These are phyloP conservation scores for Talaromyces sp. DNA, from an alignment of 2,329 filamentous ascomycete species.

Conservation along the genomic window DNA sequence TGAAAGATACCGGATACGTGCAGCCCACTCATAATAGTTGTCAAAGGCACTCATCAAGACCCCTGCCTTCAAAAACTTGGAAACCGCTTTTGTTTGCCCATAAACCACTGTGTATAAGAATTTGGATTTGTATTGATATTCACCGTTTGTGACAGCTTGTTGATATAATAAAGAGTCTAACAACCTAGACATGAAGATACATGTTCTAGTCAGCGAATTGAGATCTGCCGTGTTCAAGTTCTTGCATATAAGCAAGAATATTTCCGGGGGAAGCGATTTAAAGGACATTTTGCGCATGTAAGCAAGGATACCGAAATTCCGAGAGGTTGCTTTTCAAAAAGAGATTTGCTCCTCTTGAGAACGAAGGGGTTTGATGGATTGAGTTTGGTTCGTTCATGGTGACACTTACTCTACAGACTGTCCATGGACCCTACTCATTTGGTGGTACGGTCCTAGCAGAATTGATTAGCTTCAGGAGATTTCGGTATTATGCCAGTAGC, in stretches of 20 bases:
- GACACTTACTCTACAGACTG: too few species aligned
- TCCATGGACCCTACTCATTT: neutral
- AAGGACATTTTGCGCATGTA: neutral
- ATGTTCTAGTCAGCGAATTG: neutral
- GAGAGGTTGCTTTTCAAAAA: neutral
- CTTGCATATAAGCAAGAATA: neutral
- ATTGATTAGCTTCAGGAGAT: too few species aligned
- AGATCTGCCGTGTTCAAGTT: neutral
- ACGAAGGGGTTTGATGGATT: neutral
- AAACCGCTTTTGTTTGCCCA: neutral
- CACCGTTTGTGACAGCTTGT: neutral
- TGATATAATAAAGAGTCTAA: neutral
- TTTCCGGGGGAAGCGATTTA: neutral
- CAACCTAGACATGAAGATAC: neutral
- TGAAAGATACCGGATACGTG: neutral
- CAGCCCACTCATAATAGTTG: neutral
- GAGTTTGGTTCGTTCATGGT: too few species aligned
- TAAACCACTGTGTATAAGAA: neutral
- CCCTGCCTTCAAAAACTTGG: slow-evolving; percentile 1
- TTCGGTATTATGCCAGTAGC: too few species aligned
- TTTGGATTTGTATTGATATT: neutral
- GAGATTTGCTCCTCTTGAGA: neutral
- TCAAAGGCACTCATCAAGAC: neutral
- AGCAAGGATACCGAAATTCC: neutral
- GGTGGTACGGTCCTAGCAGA: too few species aligned